Base-by-base conservation (phyloP, 192 early-diverging fungal species). In the Coemansia aciculifera region DNA sequence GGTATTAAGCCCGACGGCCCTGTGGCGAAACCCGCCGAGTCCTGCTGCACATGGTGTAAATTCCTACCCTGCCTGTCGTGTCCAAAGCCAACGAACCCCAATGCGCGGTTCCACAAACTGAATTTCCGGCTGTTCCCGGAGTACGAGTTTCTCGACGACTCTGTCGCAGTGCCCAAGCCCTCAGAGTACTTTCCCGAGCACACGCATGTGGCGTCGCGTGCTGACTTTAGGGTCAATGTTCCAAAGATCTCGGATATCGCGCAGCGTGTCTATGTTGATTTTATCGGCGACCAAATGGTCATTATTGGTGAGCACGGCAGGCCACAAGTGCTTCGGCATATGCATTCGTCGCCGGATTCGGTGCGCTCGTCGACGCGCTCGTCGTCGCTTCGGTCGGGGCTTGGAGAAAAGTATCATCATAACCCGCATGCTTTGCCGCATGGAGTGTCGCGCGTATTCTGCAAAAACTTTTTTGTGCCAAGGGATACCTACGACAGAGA, bases 31-130 rank as follows among this genome's bases (percentile, higher is more conserved):
- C 51, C 65, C 12, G 67, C 59, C 19, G 79, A 76, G 62, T 61
- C 79, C 9, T 81, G 79, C 74, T 81, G 79, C 68, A 76, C 79
- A 1, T 81, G 79, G 79, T 81, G 79, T 71, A 69, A 66, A 57
- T 73, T 81, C 74, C 74, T 81, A 0, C 79, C 79, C 4, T 81
- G 79, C 36, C 68, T 81, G 0, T 65, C 66, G 54, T 81, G 79
- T 43, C 79, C 79, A 11, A 64, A 73, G n/a, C 79, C 79, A 12
- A 67, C 73, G 5, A 83, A 83, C 57, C 68, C 74, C 2, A 83
- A 83, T 43, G 74, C 59, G 42, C 71, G 80, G 0, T 83, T 83
- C 75, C 63, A 71, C 11, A 83, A 78, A 60, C 5, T 7, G 11
- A 83, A 83, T 40, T 83, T 83, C 63, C 68, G 80, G 0, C 63